Evolutionary conservation across 2,329 filamentous ascomycete genomes (phyloP).

Genomic region (Fusarium compactum): DNA sequence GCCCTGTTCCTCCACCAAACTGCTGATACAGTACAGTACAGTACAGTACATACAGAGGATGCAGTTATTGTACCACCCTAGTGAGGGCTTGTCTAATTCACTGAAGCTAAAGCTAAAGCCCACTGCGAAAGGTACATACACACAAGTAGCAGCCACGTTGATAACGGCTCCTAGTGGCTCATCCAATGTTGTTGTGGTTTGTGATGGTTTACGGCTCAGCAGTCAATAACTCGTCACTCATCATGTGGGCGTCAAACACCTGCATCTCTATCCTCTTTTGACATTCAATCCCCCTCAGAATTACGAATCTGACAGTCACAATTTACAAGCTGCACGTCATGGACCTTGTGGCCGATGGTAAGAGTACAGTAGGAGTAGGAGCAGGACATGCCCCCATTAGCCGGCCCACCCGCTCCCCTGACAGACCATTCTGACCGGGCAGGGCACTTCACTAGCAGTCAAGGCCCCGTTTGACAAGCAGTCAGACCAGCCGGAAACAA

Average conservation of each 20-base stretch:
- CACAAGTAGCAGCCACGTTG: constrained; percentile 36
- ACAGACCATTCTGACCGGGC: constrained; percentile 22
- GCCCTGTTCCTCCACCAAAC: constrained; percentile 24
- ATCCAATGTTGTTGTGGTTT: not conserved
- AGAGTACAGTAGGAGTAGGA: not conserved
- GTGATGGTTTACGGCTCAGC: constrained; percentile 17
- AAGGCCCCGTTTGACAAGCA: constrained; percentile 32
- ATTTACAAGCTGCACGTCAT: constrained; percentile 32
- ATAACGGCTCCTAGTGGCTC: constrained; percentile 34
- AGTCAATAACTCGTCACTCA: not conserved
- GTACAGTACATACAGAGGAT: constrained; percentile 10
- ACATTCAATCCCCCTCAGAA: not conserved
- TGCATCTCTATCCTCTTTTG: not conserved
- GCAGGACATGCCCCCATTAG: constrained; percentile 28
- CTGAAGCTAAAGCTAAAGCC: constrained; percentile 3
- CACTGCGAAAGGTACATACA: not conserved
- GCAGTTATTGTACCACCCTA: constrained; percentile 25
- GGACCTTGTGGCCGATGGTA: constrained; percentile 18
- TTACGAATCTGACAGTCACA: constrained; percentile 7
- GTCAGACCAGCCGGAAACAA: constrained; percentile 37
- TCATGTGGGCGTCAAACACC: constrained; percentile 21
- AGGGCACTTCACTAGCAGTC: constrained; percentile 21
- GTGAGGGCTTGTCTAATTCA: constrained; percentile 22
- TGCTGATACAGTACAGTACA: constrained; percentile 8
- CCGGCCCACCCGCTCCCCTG: constrained; percentile 26